These are phyloP conservation scores for Backusella psychrophila DNA, from an alignment of 192 early-diverging fungal species.

Conservation along the genomic window DNA sequence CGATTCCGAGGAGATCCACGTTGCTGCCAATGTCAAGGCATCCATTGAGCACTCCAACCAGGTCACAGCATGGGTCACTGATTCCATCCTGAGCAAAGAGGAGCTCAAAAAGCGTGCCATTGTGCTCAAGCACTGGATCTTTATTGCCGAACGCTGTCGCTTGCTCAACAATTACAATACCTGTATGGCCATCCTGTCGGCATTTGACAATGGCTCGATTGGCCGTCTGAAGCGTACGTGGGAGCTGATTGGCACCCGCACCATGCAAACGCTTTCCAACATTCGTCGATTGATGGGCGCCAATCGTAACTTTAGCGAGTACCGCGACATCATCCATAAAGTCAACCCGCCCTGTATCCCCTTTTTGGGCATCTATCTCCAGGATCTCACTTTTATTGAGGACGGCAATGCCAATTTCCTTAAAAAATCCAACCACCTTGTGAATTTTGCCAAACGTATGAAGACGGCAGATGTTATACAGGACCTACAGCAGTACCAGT, in stretches of 20 bases:
- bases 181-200: conserved; percentile 82
- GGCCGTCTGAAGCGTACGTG: conserved; percentile 90
- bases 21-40: conserved; percentile 82
- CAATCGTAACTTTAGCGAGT: conserved; percentile 76
- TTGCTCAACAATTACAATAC: conserved; percentile 91
- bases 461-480: conserved; percentile 86
- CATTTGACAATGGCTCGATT: conserved; percentile 81
- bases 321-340: conserved; percentile 76
- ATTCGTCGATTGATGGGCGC: conserved; percentile 75
- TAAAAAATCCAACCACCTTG: conserved; percentile 60
- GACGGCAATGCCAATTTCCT: conserved; percentile 82
- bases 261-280: conserved; percentile 56
- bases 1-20: conserved; percentile 42
- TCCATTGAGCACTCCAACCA: conserved; percentile 83
- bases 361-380: conserved; percentile 81
- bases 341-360: conserved; percentile 78
- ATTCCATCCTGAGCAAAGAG: conserved; percentile 75
- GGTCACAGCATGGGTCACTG: conserved; percentile 84
- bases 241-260: conserved; percentile 54
- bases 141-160: conserved; percentile 75
- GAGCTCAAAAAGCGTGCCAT: conserved; percentile 76
- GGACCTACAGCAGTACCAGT: conserved; percentile 89
- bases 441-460: conserved; percentile 89
- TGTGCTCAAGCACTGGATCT: conserved; percentile 82
- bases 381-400: conserved; percentile 88